Evolutionary conservation across 441 rosid genomes (phyloP), one percentile per base, ranked within the genome.

Genomic region (Populus tomentosa): DNA sequence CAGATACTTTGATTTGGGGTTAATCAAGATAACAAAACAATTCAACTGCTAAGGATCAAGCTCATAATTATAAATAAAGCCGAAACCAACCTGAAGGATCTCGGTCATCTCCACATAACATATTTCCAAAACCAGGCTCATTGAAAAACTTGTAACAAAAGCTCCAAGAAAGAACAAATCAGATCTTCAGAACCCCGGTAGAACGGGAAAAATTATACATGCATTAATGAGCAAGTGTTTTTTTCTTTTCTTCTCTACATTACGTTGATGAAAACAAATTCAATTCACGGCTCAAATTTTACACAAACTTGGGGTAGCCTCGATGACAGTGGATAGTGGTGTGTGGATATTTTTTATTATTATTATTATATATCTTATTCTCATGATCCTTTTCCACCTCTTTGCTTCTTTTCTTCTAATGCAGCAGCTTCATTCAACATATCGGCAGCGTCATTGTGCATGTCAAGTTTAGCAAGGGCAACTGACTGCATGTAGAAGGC

Each of bases 401-500:
- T 77, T 50, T 84, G 87, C 85, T 76, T 92, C 88, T 86, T 89
- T 86, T 94, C 97, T 86, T 94, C 97, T 10, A 92, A 88, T 30
- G 84, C 67, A 28, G 92, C 71, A 73, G 92, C 98, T 83, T 94
- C 95, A 59, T 87, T 88, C 85, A 92, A 87, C 93, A 87, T 91
- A 85, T 94, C 92, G 8, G 86, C 79, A 5, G 97, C 90, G 50
- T 94, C 98, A 72, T 86, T 86, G 83, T 81, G 85, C 98, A 94
- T 94, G 82, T 89, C 82, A 68, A 92, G 85, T 79, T 94, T 94
- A 63, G 92, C 88, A 40, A 90, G 90, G 62, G 98, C 98, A 36
- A 91, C 91, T 3, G 98, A 92, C 86, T 92, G 97, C 94, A 94
- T 86, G 86, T 90, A 92, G 86, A 90, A 94, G 35, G 94, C 95